Evolutionary conservation across 305 asterid species (phyloP), one percentile per base, ranked within the genome.

Genomic region (Solanum hybrid): DNA sequence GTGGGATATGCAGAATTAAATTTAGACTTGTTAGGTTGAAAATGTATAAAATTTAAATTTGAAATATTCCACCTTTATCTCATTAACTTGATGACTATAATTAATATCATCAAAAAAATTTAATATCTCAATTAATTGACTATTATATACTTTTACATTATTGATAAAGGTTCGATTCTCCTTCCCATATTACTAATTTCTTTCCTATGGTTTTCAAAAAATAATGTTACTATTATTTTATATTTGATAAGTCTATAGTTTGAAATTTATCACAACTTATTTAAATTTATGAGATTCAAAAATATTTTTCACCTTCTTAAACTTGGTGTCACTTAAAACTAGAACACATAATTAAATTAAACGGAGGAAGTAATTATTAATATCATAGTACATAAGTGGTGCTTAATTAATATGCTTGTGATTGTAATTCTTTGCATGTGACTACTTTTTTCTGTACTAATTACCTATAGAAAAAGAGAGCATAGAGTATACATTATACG

Each of bases 331-430:
- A 29, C 34, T 73, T 73, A 14, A 73, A 73, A 29, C 31, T 2
- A 13, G 19, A 19, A 75, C 24, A 29, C 38, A 14, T 27, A 14
- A 75, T 64, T 64, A 64, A 64, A 75, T 31, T 29, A 75, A 73
- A 75, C n/a, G 22, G 24, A 75, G 24, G 80, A 1, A 75, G 10
- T 75, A 15, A 75, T 6, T 72, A 75, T 3, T 72, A 37, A 12
- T 79, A 8, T 37, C 26, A 9, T 19, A 9, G 27, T 56, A 56
- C 24, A 56, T 19, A 29, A 1, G 51, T 85, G 51, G 10, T 32
- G 51, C 12, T 29, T 19, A 27, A 56, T 82, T 82, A 82, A 56
- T 85, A 69, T 56, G n/a, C 51, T 85, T 85, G 77, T 85, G n/a
- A 56, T 32, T 1, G 14, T 32, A 4, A 4, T 32, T 14, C 31